These are phyloP conservation scores for Pholiota conissans DNA, from an alignment of 768 basidiomycete species.

Conservation along the genomic window DNA sequence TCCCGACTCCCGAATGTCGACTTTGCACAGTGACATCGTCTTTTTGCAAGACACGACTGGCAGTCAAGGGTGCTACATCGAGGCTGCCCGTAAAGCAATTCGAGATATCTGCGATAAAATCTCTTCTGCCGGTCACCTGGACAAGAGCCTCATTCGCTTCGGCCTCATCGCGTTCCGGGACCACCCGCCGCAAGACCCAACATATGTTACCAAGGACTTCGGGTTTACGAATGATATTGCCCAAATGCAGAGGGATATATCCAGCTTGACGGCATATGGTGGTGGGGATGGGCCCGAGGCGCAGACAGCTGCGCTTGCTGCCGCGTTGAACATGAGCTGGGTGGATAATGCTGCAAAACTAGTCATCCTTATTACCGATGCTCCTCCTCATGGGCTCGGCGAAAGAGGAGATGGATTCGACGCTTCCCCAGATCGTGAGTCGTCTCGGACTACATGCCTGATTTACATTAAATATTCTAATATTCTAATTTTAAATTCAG, in stretches of 20 bases:
- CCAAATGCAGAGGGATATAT: constrained; percentile 37
- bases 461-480: background rate
- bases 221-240: constrained; percentile 45
- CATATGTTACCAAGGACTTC: constrained; percentile 46
- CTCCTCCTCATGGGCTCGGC: constrained; percentile 58
- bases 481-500: constrained; percentile 2
- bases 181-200: constrained; percentile 50
- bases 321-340: constrained; percentile 47
- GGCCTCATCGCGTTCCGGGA: constrained; percentile 54
- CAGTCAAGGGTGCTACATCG: constrained; percentile 35
- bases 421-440: constrained; percentile 21
- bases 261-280: constrained; percentile 33
- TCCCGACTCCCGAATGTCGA: background rate
- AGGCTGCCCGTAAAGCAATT: constrained; percentile 42
- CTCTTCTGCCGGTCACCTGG: constrained; percentile 40
- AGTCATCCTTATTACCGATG: constrained; percentile 54
- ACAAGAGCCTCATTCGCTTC: constrained; percentile 40
- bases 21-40: constrained; percentile 35
- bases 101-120: constrained; percentile 46
- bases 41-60: constrained; percentile 51
- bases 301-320: constrained; percentile 48
- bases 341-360: constrained; percentile 46
- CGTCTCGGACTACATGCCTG: too few relatives aligned
- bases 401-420: constrained; percentile 45
- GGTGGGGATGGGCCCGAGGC: constrained; percentile 58